A percentile compares a stretch with the other conserved stretches of the same genome.
Evolutionary conservation across 139 green algal species (phyloP).

Genomic region (Picocystis salinarum): DNA sequence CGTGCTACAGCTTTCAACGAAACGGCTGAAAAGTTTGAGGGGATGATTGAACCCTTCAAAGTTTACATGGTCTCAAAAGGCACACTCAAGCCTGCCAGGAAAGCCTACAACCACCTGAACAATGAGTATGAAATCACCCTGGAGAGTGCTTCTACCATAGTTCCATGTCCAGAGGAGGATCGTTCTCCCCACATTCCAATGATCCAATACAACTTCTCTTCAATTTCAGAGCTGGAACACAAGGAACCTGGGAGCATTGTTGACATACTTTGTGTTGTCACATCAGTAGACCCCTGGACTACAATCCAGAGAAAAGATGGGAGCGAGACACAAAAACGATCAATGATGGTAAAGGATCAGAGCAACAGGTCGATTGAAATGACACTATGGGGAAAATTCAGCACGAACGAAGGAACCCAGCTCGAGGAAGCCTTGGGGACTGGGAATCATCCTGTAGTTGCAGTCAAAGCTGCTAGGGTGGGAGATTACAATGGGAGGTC

Average conservation of each 20-base stretch:
- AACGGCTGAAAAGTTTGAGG: constrained; percentile 10
- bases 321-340: constrained; percentile 61
- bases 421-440: constrained; percentile 28
- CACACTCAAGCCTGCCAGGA: constrained; percentile 35
- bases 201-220: constrained; percentile 56
- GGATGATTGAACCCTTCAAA: constrained; percentile 19
- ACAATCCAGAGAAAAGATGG: constrained; percentile 64
- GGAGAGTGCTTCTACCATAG: constrained; percentile 27
- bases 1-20: constrained; percentile 53
- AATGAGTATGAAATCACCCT: constrained; percentile 85
- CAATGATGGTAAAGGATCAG: constrained; percentile 53
- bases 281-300: constrained; percentile 23
- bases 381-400: constrained; percentile 67
- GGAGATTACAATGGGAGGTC: constrained; percentile 89
- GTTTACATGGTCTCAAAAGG: constrained; percentile 72
- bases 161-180: constrained; percentile 12
- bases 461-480: constrained; percentile 56
- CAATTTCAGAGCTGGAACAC: constrained; percentile 55
- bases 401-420: constrained; percentile 31
- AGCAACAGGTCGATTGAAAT: constrained; percentile 55
- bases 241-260: constrained; percentile 34
- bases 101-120: constrained; percentile 47
- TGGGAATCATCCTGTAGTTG: constrained; percentile 47
- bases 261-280: constrained; percentile 79
- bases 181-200: constrained; percentile 29